These are phyloP conservation scores for Solanum bulbocastanum DNA, from an alignment of 257 asterid genomes.

Conservation along the genomic window DNA sequence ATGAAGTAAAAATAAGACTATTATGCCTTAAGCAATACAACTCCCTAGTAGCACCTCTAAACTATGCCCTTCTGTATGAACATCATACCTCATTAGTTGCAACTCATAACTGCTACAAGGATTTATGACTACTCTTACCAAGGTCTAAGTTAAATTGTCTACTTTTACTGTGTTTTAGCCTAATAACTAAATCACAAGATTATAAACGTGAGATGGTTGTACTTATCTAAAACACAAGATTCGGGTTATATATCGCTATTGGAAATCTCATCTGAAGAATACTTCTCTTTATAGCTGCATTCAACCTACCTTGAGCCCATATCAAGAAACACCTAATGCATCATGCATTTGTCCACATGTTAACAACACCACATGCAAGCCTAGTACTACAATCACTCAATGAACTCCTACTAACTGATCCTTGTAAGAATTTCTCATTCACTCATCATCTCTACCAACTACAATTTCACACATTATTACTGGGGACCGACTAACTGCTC, in stretches of 20 bases:
- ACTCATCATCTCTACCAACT: neutral
- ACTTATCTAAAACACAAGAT: neutral
- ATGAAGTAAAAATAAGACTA: neutral
- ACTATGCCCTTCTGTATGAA: neutral
- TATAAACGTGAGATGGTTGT: neutral
- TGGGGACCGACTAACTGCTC: neutral
- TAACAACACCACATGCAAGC: neutral
- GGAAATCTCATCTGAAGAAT: neutral
- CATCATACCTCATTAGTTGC: neutral
- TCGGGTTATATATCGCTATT: neutral
- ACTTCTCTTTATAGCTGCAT: neutral
- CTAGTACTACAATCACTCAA: neutral
- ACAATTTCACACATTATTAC: neutral
- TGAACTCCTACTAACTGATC: neutral
- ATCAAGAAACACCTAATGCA: neutral
- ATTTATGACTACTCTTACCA: neutral
- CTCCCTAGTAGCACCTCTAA: neutral
- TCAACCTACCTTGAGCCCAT: neutral
- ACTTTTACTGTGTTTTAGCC: neutral
- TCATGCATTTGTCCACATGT: neutral
- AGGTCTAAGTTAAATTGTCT: neutral
- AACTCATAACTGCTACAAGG: neutral
- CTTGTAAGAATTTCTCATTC: too few relatives aligned
- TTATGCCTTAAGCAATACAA: neutral
- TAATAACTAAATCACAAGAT: neutral